phyloP scores from a whole-genome alignment of 2,329 filamentous ascomycete species.

The Cytospora piceae region DNA sequence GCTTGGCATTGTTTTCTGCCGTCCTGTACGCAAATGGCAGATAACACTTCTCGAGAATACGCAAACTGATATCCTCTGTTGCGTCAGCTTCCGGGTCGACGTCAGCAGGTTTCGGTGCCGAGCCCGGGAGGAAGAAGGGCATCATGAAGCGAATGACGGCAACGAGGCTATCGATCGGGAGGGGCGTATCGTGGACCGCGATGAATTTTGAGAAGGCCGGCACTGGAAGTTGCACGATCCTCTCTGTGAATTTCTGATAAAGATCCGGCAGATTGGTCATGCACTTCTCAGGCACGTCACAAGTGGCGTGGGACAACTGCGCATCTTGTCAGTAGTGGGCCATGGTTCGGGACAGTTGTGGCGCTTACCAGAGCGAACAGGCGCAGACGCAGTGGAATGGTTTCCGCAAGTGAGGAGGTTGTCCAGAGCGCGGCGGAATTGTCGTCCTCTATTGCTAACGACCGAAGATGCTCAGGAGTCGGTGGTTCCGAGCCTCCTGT shows the following conservation, averaged over 20 bases:
- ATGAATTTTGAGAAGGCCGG: constrained; percentile 61
- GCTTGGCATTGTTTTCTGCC: constrained; percentile 71
- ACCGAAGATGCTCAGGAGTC: constrained; percentile 46
- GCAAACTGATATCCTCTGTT: constrained; percentile 45
- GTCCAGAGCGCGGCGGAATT: constrained; percentile 21
- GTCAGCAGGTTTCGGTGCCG: constrained; percentile 46
- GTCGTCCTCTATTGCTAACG: constrained; percentile 39
- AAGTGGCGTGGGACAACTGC: constrained; percentile 49
- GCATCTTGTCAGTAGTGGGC: constrained; percentile 31
- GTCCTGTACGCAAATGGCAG: constrained; percentile 68
- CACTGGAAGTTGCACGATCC: constrained; percentile 61
- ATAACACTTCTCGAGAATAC: constrained; percentile 61
- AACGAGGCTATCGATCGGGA: constrained; percentile 46
- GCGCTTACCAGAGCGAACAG: constrained; percentile 59
- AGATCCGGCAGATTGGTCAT: constrained; percentile 54
- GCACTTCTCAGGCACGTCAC: constrained; percentile 48
- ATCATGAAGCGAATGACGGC: constrained; percentile 51
- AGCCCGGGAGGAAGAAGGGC: constrained; percentile 49
- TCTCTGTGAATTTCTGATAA: constrained; percentile 61
- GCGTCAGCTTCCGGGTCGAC: constrained; percentile 44
- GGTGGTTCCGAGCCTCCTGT: constrained; percentile 51
- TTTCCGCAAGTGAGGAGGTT: constrained; percentile 51
- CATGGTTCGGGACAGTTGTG: not conserved
- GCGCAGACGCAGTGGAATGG: constrained; percentile 64
- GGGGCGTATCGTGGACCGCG: constrained; percentile 43